Evolutionary conservation across 73 alveolate genomes (phyloP).

Genomic region (Paraurostyla sp.): DNA sequence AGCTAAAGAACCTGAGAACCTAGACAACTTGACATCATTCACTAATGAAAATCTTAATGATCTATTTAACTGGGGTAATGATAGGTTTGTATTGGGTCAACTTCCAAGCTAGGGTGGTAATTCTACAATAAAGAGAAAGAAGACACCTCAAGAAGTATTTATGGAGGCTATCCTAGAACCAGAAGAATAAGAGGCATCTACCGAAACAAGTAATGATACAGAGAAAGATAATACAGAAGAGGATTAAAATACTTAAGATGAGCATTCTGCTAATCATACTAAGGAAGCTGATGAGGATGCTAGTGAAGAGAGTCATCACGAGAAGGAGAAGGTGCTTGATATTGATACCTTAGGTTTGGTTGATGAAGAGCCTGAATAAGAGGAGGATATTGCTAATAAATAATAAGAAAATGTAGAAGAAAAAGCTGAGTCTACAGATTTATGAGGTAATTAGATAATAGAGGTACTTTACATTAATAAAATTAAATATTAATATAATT

Average conservation of each 20-base stretch:
- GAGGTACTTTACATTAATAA: too few relatives aligned
- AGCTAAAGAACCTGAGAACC: slow-evolving; percentile 37
- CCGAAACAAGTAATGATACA: neutral
- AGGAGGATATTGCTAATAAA: too few relatives aligned
- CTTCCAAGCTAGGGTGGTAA: neutral
- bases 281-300: neutral
- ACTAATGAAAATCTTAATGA: slow-evolving; percentile 47
- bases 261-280: neutral
- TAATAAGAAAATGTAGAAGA: too few relatives aligned
- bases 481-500: too few relatives aligned
- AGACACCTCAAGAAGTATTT: slow-evolving; percentile 38
- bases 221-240: neutral
- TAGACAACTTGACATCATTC: slow-evolving; percentile 34
- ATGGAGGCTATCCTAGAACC: slow-evolving; percentile 56
- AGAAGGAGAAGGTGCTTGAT: neutral
- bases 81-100: slow-evolving; percentile 36
- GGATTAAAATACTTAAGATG: neutral
- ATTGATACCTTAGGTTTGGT: slow-evolving; percentile 11
- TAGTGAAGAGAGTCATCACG: too few relatives aligned
- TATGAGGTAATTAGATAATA: too few relatives aligned
- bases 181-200: neutral
- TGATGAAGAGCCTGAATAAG: too few relatives aligned
- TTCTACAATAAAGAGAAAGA: slow-evolving; percentile 36
- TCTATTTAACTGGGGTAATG: slow-evolving; percentile 55
- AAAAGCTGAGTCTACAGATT: too few relatives aligned